Conservation (phyloP, 2,329 filamentous ascomycete genomes). For the Acarospora socialis region DNA sequence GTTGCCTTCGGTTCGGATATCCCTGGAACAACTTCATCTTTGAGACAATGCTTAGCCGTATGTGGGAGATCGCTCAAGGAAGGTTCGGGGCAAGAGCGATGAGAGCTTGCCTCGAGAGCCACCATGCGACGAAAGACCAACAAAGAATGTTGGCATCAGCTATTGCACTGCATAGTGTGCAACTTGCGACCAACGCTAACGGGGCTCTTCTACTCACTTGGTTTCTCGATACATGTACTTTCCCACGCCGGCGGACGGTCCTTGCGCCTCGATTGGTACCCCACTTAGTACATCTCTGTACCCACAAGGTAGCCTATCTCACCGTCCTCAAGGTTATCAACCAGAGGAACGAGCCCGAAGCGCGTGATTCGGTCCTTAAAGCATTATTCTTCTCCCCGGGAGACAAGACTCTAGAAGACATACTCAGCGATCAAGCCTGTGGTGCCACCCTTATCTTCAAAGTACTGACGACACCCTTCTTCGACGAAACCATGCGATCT, state of each 20-base stretch:
- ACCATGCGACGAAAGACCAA: conserved; percentile 88
- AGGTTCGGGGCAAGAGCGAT: conserved; percentile 91
- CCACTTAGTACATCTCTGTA: conserved; percentile 87
- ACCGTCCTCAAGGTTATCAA: conserved; percentile 98
- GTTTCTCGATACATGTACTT: conserved; percentile 97
- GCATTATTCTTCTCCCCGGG: conserved; percentile 85
- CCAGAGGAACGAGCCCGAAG: conserved; percentile 86
- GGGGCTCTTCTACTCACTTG: conserved; percentile 87
- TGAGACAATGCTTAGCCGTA: conserved; percentile 83
- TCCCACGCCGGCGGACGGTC: conserved; percentile 79
- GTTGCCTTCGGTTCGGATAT: conserved; percentile 79
- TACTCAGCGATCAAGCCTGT: conserved; percentile 79
- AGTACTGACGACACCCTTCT: conserved; percentile 91
- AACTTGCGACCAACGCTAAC: conserved; percentile 91
- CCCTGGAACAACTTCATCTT: conserved; percentile 96
- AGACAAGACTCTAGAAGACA: conserved; percentile 76
- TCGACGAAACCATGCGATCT: conserved; percentile 76
- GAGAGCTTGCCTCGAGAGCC: conserved; percentile 91
- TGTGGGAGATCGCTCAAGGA: conserved; percentile 89
- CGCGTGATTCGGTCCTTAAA: conserved; percentile 75
- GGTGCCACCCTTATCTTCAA: conserved; percentile 97
- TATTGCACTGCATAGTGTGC: conserved; percentile 92
- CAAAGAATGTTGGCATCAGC: conserved; percentile 87
- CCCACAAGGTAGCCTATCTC: conserved; percentile 94
- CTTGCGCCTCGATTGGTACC: conserved; percentile 84